Conservation (phyloP, 2,329 filamentous ascomycete species). For the Colletotrichum chrysophilum region DNA sequence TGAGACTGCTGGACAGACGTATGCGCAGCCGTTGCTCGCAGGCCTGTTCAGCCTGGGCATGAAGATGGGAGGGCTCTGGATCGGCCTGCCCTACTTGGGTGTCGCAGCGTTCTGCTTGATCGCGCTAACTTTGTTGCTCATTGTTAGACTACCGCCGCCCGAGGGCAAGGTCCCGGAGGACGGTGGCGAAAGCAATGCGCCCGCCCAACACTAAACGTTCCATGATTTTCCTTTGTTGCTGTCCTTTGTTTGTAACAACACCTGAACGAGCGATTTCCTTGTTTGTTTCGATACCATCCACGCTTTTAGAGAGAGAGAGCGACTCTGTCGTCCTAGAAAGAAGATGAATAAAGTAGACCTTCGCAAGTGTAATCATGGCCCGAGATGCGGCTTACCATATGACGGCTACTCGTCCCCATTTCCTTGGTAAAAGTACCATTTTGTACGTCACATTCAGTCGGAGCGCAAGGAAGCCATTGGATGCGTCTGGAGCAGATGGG, state of each 20-base stretch:
- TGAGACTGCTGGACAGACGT: conserved; percentile 28
- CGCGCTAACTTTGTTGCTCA: background rate
- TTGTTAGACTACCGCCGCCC: conserved; percentile 5
- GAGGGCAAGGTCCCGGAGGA: background rate
- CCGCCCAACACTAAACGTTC: background rate
- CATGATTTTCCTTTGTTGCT: background rate
- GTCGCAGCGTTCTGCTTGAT: conserved; percentile 23
- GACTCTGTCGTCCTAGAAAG: background rate
- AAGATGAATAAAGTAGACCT: background rate
- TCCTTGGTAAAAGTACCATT: background rate
- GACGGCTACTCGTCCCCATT: background rate
- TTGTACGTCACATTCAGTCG: background rate
- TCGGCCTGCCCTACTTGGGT: conserved; percentile 35
- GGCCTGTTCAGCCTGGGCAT: conserved; percentile 33
- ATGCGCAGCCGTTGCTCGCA: conserved; percentile 31
- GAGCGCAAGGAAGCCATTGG: background rate
- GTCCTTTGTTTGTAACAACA: background rate
- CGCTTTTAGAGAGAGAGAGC: background rate
- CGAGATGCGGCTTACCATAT: background rate
- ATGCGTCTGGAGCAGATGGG: background rate
- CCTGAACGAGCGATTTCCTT: background rate
- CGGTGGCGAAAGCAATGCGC: background rate
- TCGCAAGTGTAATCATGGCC: background rate
- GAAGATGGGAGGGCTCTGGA: conserved; percentile 31
- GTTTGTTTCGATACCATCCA: background rate